Base-by-base conservation (phyloP, 176 grass and related monocot genomes). In the Carex myosuroides region DNA sequence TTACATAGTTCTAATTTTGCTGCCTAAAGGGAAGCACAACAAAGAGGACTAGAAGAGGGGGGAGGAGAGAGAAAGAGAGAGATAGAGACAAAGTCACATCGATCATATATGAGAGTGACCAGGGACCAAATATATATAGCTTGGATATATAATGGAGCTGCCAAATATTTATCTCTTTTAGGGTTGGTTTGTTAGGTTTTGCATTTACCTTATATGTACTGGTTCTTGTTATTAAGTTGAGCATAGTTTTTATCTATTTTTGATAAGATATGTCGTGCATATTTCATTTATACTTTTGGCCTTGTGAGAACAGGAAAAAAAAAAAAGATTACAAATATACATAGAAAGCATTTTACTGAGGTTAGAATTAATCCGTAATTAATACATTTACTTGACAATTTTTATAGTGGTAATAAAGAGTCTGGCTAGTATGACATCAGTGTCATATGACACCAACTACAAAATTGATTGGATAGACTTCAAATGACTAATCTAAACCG, bases 1-100 rank as follows among this genome's bases (percentile, higher is more conserved):
- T 88, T 86, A 64, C 7, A 79, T 81, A 58, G 14, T 88, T 91
- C 83, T 84, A 41, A 63, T 70, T 62, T 65, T 85, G 83, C 62
- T 87, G 33, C 87, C 79, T 59, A 84, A 82, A 88, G 83, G 87
- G 90, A 66, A 60, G 87, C 84, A 91, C 73, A 87, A 84, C 81
- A 91, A 88, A 14, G 79, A 79, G 29, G 79, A 50, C n/a, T 71
- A 85, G 50, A 67, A 83, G 67, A 67, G 80, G 56, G 62, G 37
- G 44, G 16, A 48, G 70, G 60, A 32, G 14, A 70, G 78, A 82
- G 79, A 65, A 10, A 82, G 55, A 66, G 30, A 81, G 30, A 64
- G 30, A 81, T 8, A 64, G 42, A 83, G 39, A 66, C n/a, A 67
- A 6, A 65, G 62, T 55, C 62, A 69, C 21, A 55, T 24, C 22